Conservation (phyloP, 2,329 filamentous ascomycete species). For the Dactylellina cionopaga region DNA sequence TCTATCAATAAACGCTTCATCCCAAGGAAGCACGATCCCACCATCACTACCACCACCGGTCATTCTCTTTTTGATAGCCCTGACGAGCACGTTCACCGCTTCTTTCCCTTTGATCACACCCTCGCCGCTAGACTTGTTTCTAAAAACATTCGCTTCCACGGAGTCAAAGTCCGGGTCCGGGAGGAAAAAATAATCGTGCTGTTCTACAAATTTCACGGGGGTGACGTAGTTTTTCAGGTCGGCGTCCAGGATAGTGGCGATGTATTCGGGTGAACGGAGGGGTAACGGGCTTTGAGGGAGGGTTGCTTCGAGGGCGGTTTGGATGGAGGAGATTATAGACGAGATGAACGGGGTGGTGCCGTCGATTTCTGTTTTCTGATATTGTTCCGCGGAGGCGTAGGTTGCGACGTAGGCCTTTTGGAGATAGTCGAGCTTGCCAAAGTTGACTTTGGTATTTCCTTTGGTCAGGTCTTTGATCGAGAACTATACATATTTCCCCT, state of each 20-base stretch:
- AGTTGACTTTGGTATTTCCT: slow-evolving; percentile 84
- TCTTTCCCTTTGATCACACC: slow-evolving; percentile 36
- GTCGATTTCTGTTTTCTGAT: slow-evolving; percentile 63
- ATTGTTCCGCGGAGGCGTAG: slow-evolving; percentile 62
- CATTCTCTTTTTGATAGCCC: neutral
- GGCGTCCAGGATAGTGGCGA: slow-evolving; percentile 36
- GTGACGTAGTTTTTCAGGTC: slow-evolving; percentile 55
- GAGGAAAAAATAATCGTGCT: slow-evolving; percentile 46
- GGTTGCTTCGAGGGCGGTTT: slow-evolving; percentile 14
- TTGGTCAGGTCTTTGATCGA: slow-evolving; percentile 83
- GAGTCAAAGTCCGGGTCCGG: slow-evolving; percentile 23
- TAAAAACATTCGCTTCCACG: slow-evolving; percentile 18
- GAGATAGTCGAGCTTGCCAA: slow-evolving; percentile 81
- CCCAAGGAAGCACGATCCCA: neutral
- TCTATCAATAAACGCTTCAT: slow-evolving; percentile 25
- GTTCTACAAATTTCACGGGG: slow-evolving; percentile 56
- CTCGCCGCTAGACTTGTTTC: slow-evolving; percentile 28
- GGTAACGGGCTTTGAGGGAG: slow-evolving; percentile 13
- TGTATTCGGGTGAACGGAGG: slow-evolving; percentile 23
- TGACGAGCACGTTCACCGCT: slow-evolving; percentile 13
- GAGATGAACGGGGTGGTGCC: slow-evolving; percentile 57
- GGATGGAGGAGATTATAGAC: slow-evolving; percentile 53
- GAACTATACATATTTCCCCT: slow-evolving; percentile 68
- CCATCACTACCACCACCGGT: neutral
- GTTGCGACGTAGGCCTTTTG: slow-evolving; percentile 73